These are phyloP conservation scores for Tilletia setariae DNA, from an alignment of 1,284 basidiomycete species.

Conservation along the genomic window DNA sequence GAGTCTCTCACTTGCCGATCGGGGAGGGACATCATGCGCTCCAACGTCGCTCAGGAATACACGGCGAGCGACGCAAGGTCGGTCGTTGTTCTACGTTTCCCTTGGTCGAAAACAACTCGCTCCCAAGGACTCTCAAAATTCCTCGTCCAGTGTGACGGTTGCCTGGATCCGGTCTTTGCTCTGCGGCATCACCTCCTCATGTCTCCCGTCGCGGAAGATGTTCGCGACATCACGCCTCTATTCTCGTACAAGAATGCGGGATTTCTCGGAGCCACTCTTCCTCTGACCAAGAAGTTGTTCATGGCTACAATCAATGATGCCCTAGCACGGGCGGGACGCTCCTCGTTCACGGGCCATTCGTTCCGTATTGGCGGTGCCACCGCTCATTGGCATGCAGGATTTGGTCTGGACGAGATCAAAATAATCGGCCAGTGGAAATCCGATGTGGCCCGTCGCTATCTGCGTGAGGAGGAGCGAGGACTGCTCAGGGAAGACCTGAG, in stretches of 20 bases:
- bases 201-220: not conserved
- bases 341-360: not conserved
- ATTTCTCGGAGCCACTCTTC: not conserved
- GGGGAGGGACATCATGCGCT: not conserved
- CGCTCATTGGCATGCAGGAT: not conserved
- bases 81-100: not conserved
- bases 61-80: not conserved
- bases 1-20: not conserved
- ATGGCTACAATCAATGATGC: not conserved
- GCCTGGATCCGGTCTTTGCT: not conserved
- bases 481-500: too few relatives aligned
- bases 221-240: not conserved
- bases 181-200: not conserved
- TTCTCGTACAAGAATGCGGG: not conserved
- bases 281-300: not conserved
- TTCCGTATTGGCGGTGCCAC: not conserved
- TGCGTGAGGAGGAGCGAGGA: not conserved
- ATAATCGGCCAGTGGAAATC: not conserved
- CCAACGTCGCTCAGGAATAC: not conserved
- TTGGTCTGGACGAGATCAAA: not conserved
- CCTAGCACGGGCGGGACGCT: not conserved
- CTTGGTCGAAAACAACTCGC: not conserved
- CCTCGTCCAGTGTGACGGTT: not conserved
- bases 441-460: not conserved
- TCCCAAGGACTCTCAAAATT: not conserved